A percentile compares a stretch with the other conserved stretches of the same genome.
Conservation (phyloP, 2,329 filamentous ascomycete species). For the Fusarium gaditjirri region DNA sequence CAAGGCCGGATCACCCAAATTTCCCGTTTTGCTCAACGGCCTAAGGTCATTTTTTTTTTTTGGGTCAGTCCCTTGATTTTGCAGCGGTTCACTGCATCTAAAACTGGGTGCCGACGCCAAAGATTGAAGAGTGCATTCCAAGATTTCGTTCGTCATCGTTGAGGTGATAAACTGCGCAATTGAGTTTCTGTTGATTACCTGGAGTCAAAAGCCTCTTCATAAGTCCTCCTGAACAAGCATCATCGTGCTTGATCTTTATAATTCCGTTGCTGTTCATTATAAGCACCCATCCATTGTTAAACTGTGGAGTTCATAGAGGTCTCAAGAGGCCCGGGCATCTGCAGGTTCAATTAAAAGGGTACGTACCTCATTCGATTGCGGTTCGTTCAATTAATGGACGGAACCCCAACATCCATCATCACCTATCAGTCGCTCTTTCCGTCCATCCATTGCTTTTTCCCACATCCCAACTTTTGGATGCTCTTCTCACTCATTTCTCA, state of each 20-base stretch:
- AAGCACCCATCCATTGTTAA: not conserved
- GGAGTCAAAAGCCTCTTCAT: not conserved
- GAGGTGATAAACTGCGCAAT: not conserved
- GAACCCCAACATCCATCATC: constrained; percentile 30
- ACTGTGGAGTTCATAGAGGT: constrained; percentile 20
- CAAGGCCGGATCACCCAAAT: constrained; percentile 31
- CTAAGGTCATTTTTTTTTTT: constrained; percentile 9
- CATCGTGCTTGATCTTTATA: not conserved
- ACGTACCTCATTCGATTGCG: constrained; percentile 25
- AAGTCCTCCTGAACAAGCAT: not conserved
- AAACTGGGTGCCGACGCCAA: constrained; percentile 8
- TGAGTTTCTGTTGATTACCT: not conserved
- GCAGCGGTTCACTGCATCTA: constrained; percentile 17
- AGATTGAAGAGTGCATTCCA: constrained; percentile 19
- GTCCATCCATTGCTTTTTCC: constrained; percentile 23
- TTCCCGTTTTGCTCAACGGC: constrained; percentile 30
- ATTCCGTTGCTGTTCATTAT: not conserved
- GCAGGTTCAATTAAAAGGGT: constrained; percentile 33
- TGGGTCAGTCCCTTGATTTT: constrained; percentile 7
- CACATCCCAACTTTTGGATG: constrained; percentile 9
- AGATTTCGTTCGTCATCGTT: not conserved
- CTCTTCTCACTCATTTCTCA: constrained; percentile 11
- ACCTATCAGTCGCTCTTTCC: constrained; percentile 18
- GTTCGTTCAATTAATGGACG: constrained; percentile 22
- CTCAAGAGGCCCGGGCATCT: constrained; percentile 7